phyloP scores from a whole-genome alignment of 2,329 filamentous ascomycete genomes.

The Ceratocystis papillata region DNA sequence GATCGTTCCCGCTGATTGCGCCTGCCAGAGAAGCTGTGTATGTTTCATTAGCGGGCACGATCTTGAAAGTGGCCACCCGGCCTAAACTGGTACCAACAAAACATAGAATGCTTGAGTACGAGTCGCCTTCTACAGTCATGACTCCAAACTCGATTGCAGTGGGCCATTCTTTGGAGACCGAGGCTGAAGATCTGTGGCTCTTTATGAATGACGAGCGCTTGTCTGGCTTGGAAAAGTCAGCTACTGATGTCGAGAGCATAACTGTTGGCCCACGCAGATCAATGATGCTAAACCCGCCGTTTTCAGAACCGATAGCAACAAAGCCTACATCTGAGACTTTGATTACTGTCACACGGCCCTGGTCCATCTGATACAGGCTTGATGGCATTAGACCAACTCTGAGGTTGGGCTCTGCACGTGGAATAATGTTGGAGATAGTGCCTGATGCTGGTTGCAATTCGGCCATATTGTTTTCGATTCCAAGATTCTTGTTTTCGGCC shows the following conservation, averaged over 20 bases:
- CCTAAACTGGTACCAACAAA: conserved; percentile 84
- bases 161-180: conserved; percentile 54
- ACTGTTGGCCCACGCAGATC: conserved; percentile 80
- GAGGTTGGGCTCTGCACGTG: conserved; percentile 58
- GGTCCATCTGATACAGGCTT: conserved; percentile 47
- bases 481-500: conserved; percentile 66
- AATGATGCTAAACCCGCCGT: conserved; percentile 67
- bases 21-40: conserved; percentile 68
- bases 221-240: conserved; percentile 64
- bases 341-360: conserved; percentile 63
- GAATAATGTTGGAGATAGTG: conserved; percentile 62
- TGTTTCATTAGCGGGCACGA: conserved; percentile 62
- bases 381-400: conserved; percentile 74
- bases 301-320: conserved; percentile 73
- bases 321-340: conserved; percentile 91
- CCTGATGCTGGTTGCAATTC: conserved; percentile 47
- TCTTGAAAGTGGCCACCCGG: conserved; percentile 78
- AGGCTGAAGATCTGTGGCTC: conserved; percentile 28
- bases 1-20: conserved; percentile 53
- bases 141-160: conserved; percentile 82
- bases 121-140: conserved; percentile 84
- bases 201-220: conserved; percentile 64
- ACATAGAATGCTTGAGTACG: conserved; percentile 86
- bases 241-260: conserved; percentile 63
- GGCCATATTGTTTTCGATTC: conserved; percentile 46